These are phyloP conservation scores for Sinapis alba DNA, from an alignment of 441 rosid genomes.

Conservation along the genomic window DNA sequence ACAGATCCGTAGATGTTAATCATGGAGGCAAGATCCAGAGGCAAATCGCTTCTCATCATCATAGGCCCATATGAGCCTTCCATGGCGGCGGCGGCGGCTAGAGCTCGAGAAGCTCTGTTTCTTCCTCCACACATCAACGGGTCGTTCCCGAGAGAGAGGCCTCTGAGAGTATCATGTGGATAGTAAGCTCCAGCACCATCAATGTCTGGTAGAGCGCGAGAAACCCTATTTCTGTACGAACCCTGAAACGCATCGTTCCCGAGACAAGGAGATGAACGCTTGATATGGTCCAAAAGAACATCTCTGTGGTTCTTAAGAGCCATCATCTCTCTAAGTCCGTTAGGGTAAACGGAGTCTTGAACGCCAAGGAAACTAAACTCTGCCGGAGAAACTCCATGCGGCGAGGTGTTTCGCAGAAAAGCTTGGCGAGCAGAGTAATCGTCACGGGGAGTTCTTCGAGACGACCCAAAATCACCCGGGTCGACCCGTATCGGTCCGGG, in stretches of 20 bases:
- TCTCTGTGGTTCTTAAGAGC: constrained; percentile 36
- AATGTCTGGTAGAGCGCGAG: constrained; percentile 33
- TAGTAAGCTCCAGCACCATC: constrained; percentile 33
- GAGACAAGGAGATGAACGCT: constrained; percentile 35
- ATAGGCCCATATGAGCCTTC: constrained; percentile 30
- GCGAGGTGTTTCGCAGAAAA: constrained; percentile 32
- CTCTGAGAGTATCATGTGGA: constrained; percentile 42
- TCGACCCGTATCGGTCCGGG: constrained; percentile 45
- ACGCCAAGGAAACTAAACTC: constrained; percentile 40
- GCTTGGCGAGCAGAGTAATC: constrained; percentile 26
- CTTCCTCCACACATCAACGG: neutral
- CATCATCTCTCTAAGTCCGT: constrained; percentile 32
- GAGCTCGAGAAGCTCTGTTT: constrained; percentile 36
- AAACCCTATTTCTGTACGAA: constrained; percentile 35
- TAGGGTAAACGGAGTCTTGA: constrained; percentile 38
- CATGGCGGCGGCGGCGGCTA: constrained; percentile 27
- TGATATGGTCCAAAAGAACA: constrained; percentile 40
- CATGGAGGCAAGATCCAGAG: constrained; percentile 45
- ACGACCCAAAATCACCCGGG: constrained; percentile 39
- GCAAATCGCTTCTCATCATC: constrained; percentile 35
- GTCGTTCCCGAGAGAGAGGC: constrained; percentile 30
- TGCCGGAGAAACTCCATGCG: constrained; percentile 28
- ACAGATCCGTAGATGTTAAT: constrained; percentile 54
- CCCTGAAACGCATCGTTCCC: constrained; percentile 32
- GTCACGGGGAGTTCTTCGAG: constrained; percentile 26